Evolutionary conservation across 1,139 yeast species (phyloP), one percentile per base, ranked within the genome.

Genomic region (Geotrichum siamense): DNA sequence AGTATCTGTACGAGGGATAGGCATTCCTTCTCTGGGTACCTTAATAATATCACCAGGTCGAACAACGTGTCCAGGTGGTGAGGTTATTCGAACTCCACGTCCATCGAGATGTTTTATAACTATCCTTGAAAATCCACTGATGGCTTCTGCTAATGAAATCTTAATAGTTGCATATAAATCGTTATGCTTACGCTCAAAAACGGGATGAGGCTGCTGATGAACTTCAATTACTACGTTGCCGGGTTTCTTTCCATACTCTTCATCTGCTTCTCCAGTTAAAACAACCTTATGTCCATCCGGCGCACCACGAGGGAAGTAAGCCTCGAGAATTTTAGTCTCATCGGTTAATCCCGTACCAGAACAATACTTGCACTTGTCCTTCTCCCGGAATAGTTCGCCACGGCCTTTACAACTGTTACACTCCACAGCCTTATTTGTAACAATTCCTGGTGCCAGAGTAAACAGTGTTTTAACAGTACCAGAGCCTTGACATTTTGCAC

Each of bases 21-120:
- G 96, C 94, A 93, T 85, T 1, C 98, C 98, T 61, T 89, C 96
- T 36, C 77, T 76, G 31, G 71, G 64, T 16, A 91, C 69, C 51
- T 79, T 72, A 30, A 91, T 63, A 48, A 69, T 73, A 50, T 84
- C 84, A 13, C 84, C 82, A 0, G 97, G 97, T 52, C 81, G 74
- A 8, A 87, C 59, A 3, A 91, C 95, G 0, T 91, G 93, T 8
- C 72, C 71, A 0, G 62, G 54, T 10, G 73, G 71, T 3, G 86
- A 84, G 0, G 84, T 75, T 3, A 77, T 65, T 27, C 84, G 63
- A 21, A 89, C 63, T 21, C 80, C 77, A 50, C 97, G 75, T 9
- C 84, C 91, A 61, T 91, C 97, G 47, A 89, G 70, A 55, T 86
- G 94, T 51, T 75, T 75, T n/a, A 82, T 66, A 6, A 87, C 69